phyloP scores from a whole-genome alignment of 2,329 filamentous ascomycete species.

The Neonectria ditissima region DNA sequence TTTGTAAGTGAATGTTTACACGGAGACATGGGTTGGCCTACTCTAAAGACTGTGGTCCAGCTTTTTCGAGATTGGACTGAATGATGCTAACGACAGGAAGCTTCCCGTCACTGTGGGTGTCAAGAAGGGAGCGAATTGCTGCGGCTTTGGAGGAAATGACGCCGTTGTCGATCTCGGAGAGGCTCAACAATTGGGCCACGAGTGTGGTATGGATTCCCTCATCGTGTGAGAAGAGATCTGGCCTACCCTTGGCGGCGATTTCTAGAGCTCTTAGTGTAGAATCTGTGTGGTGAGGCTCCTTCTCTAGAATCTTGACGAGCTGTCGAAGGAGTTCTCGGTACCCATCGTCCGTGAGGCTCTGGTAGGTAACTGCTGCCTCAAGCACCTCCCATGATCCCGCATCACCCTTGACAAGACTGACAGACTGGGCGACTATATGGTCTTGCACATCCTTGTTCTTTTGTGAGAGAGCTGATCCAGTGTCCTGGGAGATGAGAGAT shows the following conservation, averaged over 20 bases:
- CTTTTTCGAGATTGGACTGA: slow-evolving; percentile 65
- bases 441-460: slow-evolving; percentile 58
- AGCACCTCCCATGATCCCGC: slow-evolving; percentile 59
- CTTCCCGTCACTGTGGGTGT: slow-evolving; percentile 56
- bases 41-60: slow-evolving; percentile 62
- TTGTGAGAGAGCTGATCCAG: slow-evolving; percentile 54
- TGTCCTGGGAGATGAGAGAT: slow-evolving; percentile 60
- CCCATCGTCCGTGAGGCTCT: slow-evolving; percentile 53
- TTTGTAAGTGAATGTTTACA: neutral
- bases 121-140: slow-evolving; percentile 59
- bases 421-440: slow-evolving; percentile 56
- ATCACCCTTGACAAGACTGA: slow-evolving; percentile 52
- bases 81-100: slow-evolving; percentile 64
- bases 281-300: slow-evolving; percentile 44
- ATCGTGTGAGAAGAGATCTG: slow-evolving; percentile 58
- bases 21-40: slow-evolving; percentile 47
- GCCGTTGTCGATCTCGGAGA: slow-evolving; percentile 63
- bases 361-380: slow-evolving; percentile 59
- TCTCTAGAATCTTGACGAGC: slow-evolving; percentile 49
- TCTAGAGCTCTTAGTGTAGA: slow-evolving; percentile 60
- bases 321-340: slow-evolving; percentile 50
- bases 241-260: slow-evolving; percentile 58
- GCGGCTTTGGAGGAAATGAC: slow-evolving; percentile 55
- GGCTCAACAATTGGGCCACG: slow-evolving; percentile 63
- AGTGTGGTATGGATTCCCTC: slow-evolving; percentile 61